Evolutionary conservation across 306 rosid species (phyloP), one percentile per base, ranked within the genome.

Genomic region (Abrus precatorius): DNA sequence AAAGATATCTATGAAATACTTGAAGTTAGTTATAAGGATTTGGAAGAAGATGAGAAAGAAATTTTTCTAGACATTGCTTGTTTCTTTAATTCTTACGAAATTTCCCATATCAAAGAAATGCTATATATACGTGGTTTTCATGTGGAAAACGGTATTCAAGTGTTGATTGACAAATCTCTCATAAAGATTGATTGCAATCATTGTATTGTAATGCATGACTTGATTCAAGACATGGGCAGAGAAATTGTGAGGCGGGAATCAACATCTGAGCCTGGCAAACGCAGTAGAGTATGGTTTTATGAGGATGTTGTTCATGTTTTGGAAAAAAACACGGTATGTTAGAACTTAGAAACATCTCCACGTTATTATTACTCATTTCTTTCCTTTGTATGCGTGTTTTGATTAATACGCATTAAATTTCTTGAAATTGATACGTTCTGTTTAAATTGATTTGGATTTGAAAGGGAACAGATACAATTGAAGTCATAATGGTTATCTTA

Each of bases 171-270:
- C 34, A 72, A 10, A 52, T 72, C 72, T 20, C n/a, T 66, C 14
- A 20, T 66, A 29, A 66, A 66, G 72, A 66, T 66, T 66, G 36
- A 66, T 14, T 8, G 1, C 0, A 4, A 1, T 20, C n/a, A 12
- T 20, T 40, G 13, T 41, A 52, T 66, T n/a, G 41, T 34, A 41
- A 66, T 66, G 36, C 72, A 66, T 66, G 72, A 20, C 8, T 36
- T 72, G 7, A 36, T 72, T 13, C 65, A 53, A 6, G 77, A 72
- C 13, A 72, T 72, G 77, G 77, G 77, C 4, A 72, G 77, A 20
- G 48, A 52, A 72, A 72, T 52, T 52, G 76, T 72, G 7, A 34
- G 48, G 9, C 36, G 32, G 5, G 63, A 72, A n/a, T 52, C 76
- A 72, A 9, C 34, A 0, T 6, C 0, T 4, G 32, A 74, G 32